phyloP scores from a whole-genome alignment of 495 filamentous ascomycete genomes.

The Penicillium manginii region DNA sequence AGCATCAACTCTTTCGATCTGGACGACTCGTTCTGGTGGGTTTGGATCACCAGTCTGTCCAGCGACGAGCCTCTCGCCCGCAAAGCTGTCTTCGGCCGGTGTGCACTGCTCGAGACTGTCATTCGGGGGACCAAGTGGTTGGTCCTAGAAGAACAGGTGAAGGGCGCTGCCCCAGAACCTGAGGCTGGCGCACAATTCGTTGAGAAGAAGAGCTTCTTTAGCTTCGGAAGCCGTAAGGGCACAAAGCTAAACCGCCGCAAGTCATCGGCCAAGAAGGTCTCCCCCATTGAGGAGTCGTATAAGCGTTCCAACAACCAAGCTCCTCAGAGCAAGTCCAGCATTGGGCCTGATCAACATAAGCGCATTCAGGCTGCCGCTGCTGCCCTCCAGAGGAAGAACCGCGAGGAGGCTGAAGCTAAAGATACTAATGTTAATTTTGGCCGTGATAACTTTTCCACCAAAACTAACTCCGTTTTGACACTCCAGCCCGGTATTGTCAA shows the following conservation, averaged over 20 bases:
- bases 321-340: constrained; percentile 79
- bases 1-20: constrained; percentile 85
- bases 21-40: constrained; percentile 99
- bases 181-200: constrained; percentile 85
- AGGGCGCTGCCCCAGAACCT: constrained; percentile 85
- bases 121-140: constrained; percentile 86
- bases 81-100: constrained; percentile 93
- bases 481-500: constrained; percentile 83
- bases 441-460: constrained; percentile 52
- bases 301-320: constrained; percentile 50
- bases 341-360: constrained; percentile 89
- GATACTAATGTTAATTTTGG: constrained; percentile 6
- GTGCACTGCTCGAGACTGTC: constrained; percentile 85
- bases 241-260: constrained; percentile 64
- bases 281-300: constrained; percentile 54
- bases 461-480: constrained; percentile 91
- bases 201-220: constrained; percentile 91
- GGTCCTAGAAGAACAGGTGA: constrained; percentile 93
- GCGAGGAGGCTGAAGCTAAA: constrained; percentile 52
- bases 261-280: constrained; percentile 60
- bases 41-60: constrained; percentile 97
- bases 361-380: constrained; percentile 88
- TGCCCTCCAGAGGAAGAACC: constrained; percentile 71
- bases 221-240: constrained; percentile 74
- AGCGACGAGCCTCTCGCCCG: constrained; percentile 81